phyloP scores from a whole-genome alignment of 331 rosid species.

The Quercus phellos region DNA sequence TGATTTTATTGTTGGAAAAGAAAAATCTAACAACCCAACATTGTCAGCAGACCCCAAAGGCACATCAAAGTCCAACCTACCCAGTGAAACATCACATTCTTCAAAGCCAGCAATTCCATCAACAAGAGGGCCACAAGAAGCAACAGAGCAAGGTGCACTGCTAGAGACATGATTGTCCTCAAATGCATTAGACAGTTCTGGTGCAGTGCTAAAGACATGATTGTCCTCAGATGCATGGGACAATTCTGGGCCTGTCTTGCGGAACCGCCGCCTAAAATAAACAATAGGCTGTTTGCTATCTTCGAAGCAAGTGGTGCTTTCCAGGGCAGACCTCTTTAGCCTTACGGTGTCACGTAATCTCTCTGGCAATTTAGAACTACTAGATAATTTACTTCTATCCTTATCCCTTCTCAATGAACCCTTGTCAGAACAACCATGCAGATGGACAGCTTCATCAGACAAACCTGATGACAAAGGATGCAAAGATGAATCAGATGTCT shows the following conservation, averaged over 20 bases:
- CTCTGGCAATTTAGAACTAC: conserved; percentile 35
- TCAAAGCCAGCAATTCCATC: conserved; percentile 21
- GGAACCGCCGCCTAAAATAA: conserved; percentile 70
- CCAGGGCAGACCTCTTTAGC: conserved; percentile 40
- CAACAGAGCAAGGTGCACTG: conserved; percentile 29
- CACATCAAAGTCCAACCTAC: conserved; percentile 31
- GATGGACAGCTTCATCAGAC: conserved; percentile 38
- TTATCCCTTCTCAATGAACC: conserved; percentile 29
- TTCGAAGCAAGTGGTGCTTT: conserved; percentile 28
- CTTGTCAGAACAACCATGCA: conserved; percentile 22
- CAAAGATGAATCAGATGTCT: conserved; percentile 35
- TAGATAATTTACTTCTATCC: conserved; percentile 29
- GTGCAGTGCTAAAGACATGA: conserved; percentile 18
- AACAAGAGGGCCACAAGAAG: conserved; percentile 16
- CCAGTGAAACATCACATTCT: conserved; percentile 18
- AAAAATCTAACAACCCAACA: conserved; percentile 42
- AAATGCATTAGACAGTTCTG: conserved; percentile 26
- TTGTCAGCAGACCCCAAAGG: conserved; percentile 51
- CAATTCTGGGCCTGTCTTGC: conserved; percentile 35
- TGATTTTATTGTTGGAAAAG: conserved; percentile 34
- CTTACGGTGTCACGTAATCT: conserved; percentile 35
- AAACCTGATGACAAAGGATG: conserved; percentile 34
- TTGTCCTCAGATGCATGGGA: conserved; percentile 26
- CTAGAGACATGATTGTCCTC: conserved; percentile 21
- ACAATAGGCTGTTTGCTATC: conserved; percentile 68